Evolutionary conservation across 176 grass and related monocot genomes (phyloP).

Genomic region (Miscanthus lutarioriparius): DNA sequence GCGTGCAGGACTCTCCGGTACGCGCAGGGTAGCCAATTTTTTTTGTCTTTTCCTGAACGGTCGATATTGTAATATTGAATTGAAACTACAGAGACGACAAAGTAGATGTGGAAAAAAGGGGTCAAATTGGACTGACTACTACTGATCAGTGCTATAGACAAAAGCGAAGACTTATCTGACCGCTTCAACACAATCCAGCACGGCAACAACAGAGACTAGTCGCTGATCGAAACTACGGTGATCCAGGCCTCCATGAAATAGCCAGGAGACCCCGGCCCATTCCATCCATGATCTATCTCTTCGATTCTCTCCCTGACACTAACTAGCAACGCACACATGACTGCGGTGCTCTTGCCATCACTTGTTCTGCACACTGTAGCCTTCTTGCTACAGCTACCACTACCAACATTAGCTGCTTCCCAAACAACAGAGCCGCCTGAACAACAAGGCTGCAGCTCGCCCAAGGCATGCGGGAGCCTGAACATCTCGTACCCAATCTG

Average conservation of each 20-base stretch:
- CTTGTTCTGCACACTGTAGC: neutral
- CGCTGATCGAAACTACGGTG: neutral
- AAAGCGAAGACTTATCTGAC: neutral
- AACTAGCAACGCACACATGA: neutral
- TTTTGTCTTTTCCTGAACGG: too few relatives aligned
- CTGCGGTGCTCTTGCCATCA: neutral
- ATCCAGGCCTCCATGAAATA: neutral
- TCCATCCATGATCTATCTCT: neutral
- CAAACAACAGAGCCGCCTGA: neutral
- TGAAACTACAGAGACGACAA: too few relatives aligned
- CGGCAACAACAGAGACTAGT: neutral
- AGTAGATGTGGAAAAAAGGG: neutral
- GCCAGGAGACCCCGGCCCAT: neutral
- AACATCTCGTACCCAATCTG: slow-evolving; percentile 59
- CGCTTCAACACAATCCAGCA: too few relatives aligned
- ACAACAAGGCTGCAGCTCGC: neutral
- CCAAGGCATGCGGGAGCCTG: slow-evolving; percentile 31
- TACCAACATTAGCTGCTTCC: neutral
- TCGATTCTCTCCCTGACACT: neutral
- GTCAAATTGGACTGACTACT: neutral
- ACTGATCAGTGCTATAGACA: neutral
- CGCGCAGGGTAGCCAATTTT: too few relatives aligned
- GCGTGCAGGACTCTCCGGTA: too few relatives aligned
- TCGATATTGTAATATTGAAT: too few relatives aligned
- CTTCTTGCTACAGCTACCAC: neutral